Evolutionary conservation across 1,139 yeast species (phyloP), one percentile per base, ranked within the genome.

Genomic region (Kurtzmaniella quercitrusa): DNA sequence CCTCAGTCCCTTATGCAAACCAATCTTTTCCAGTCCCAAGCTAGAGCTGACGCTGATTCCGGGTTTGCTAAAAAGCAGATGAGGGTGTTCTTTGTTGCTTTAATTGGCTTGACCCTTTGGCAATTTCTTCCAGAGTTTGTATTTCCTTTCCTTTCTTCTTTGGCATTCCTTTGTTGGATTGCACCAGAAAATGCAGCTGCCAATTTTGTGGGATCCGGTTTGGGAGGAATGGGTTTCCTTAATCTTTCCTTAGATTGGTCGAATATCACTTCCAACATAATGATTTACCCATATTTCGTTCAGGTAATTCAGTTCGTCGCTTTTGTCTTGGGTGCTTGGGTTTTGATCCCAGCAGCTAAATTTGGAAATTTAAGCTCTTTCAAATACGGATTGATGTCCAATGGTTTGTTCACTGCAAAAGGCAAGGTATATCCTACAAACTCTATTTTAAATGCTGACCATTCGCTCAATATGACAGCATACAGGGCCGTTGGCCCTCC

Each of bases 1-100:
- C 77, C 77, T 0, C 66, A 69, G 46, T 73, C 77, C 2, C 55
- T 73, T 46, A 72, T 73, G 78, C 77, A 73, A 48, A 68, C 76
- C 0, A 65, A 74, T 1, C 57, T 73, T 34, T 60, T 72, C 41
- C 68, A 63, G 40, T 57, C 70, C 0, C 75, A 69, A 47, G 55
- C 52, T 1, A 55, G 51, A 42, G 46, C 61, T 1, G 58, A 56
- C 39, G 38, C 43, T n/a, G 56, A 56, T 29, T 50, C 53, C 6
- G 48, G 43, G 10, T 42, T 50, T 31, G 66, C 62, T 2, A 39
- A 48, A 8, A 58, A 52, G 40, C 72, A 65, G 47, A 67, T 70
- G 68, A 59, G 48, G 38, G 52, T 68, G 0, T 70, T 72, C 47
- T 57, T 58, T 41, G 37, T 50, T 6, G 72, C 63, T 1, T 51